A percentile compares a stretch with the other conserved stretches of the same genome.
phyloP scores from a whole-genome alignment of 495 filamentous ascomycete genomes.

The Xylaria grammica region DNA sequence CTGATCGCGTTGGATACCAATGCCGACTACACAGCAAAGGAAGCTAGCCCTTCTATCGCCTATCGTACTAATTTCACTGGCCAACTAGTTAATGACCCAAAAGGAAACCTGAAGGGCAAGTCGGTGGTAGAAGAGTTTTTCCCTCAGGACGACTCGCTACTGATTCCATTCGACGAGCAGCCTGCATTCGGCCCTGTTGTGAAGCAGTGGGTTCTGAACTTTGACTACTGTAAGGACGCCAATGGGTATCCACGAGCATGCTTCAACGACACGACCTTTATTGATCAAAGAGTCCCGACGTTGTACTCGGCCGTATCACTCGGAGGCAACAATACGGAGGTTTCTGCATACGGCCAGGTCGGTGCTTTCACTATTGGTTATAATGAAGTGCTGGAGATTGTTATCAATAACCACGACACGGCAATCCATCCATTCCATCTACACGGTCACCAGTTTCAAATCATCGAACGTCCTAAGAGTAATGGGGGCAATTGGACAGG shows the following conservation, averaged over 20 bases:
- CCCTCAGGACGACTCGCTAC: conserved; percentile 66
- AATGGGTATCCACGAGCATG: conserved; percentile 73
- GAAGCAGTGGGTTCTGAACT: conserved; percentile 60
- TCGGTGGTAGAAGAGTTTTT: conserved; percentile 58
- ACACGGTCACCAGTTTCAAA: conserved; percentile 82
- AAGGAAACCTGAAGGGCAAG: conserved; percentile 54
- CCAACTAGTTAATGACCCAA: conserved; percentile 67
- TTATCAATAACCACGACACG: conserved; percentile 77
- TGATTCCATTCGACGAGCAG: conserved; percentile 63
- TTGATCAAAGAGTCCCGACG: conserved; percentile 75
- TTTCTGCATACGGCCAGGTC: conserved; percentile 75
- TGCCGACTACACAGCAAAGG: conserved; percentile 44
- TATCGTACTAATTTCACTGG: conserved; percentile 55
- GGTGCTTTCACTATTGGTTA: conserved; percentile 69
- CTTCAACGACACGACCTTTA: conserved; percentile 78
- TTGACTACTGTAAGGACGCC: conserved; percentile 64
- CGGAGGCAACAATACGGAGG: conserved; percentile 63
- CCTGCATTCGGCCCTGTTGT: conserved; percentile 52
- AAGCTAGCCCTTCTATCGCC: conserved; percentile 29
- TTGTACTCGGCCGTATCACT: conserved; percentile 75
- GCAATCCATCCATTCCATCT: conserved; percentile 63
- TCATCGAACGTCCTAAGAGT: conserved; percentile 58
- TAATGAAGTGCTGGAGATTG: conserved; percentile 73
- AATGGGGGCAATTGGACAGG: conserved; percentile 46
- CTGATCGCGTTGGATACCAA: conserved; percentile 54